A percentile compares a stretch with the other conserved stretches of the same genome.
These are phyloP conservation scores for Coelastrella sp. DNA, from an alignment of 139 green algal species.

Conservation along the genomic window DNA sequence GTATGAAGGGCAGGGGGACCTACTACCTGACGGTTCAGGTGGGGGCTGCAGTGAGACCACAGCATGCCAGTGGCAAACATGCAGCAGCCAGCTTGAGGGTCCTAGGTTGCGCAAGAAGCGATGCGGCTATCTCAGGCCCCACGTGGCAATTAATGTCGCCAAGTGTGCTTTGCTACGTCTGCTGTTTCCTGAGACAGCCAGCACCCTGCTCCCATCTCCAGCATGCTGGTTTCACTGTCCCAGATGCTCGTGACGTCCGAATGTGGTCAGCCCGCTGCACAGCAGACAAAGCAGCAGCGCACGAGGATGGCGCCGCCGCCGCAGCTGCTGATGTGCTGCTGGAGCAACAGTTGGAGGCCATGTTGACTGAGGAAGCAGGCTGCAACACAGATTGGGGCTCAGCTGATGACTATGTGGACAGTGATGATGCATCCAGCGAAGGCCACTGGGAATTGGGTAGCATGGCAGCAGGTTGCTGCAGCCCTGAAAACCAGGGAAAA, in stretches of 20 bases:
- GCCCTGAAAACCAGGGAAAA: background rate
- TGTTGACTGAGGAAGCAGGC: conserved; percentile 60
- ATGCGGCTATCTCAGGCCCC: background rate
- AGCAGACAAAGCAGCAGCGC: conserved; percentile 24
- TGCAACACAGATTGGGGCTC: conserved; percentile 25
- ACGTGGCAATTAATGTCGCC: no score
- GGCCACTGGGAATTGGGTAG: background rate
- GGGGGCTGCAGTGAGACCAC: background rate
- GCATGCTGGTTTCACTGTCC: background rate
- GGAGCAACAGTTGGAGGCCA: conserved; percentile 63
- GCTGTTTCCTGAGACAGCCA: no score
- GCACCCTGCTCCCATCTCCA: background rate
- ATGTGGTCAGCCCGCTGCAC: conserved; percentile 62
- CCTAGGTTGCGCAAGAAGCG: no score
- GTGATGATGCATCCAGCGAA: background rate
- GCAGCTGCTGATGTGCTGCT: conserved; percentile 48
- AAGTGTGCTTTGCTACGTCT: no score
- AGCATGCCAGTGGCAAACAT: no score
- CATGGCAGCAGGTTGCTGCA: background rate
- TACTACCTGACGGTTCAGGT: conserved; percentile 72
- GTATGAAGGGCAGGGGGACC: conserved; percentile 76
- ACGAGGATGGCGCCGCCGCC: conserved; percentile 46
- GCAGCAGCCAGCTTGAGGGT: no score
- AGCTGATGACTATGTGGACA: conserved; percentile 41
- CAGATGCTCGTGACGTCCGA: conserved; percentile 56